Evolutionary conservation across 495 filamentous ascomycete genomes (phyloP), one percentile per base, ranked within the genome.

Genomic region (Penicillium riverlandense): DNA sequence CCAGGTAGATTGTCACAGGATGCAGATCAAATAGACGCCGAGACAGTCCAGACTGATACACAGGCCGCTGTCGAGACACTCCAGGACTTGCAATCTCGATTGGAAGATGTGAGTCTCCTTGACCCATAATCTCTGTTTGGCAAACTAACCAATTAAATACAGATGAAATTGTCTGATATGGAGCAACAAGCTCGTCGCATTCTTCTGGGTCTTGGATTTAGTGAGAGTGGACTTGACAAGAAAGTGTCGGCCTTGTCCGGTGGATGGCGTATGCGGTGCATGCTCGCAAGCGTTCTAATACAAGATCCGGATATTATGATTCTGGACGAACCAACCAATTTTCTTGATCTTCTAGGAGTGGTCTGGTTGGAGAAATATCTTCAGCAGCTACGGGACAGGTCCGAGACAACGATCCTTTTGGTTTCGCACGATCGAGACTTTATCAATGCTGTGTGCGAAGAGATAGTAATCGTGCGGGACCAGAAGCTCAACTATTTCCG

Each of bases 241-340:
- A 66, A 75, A n/a, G 71, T 85, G 15, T 66, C 65, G 1, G 76
- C 74, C 6, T 65, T 94, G 10, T 91, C 87, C 0, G 86, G 87
- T 10, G 88, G 88, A 6, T 91, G 86, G 86, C 73, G 68, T 16
- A 91, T 88, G 79, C 74, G 87, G 33, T 80, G 74, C 37, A 72
- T 78, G 44, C 72, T 91, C 7, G 85, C 85, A 2, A 71, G 74
- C 11, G 72, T 77, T 10, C 70, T 94, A 9, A 70, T 85, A 5
- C 80, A 86, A 52, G 70, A 78, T n/a, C 74, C 83, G 0, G 85
- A 90, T 50, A 78, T 91, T 38, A 72, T 91, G 50, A 84, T 94
- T 38, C 80, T 94, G 12, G 87, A 94, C 67, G 88, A 94, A 53
- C 87, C 88, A 4, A 91, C 88, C 40, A 91, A 91, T 57, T 90